phyloP scores from a whole-genome alignment of 257 asterid genomes.

The Coffea eugenioides region DNA sequence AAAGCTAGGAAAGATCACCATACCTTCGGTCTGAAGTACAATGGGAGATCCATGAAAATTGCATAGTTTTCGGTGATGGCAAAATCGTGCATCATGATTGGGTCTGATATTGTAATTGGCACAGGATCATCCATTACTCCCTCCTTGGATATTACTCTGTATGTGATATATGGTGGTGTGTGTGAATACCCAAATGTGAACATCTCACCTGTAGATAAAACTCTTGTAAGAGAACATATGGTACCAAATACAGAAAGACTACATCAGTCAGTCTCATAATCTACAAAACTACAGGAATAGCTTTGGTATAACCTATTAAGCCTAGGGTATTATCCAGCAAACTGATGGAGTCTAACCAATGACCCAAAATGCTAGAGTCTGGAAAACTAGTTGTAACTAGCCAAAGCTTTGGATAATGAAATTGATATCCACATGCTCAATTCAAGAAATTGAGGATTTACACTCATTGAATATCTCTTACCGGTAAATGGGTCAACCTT shows the following conservation, averaged over 20 bases:
- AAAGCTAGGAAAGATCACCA: conserved; percentile 9
- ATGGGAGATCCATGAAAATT: conserved; percentile 88
- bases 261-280: background rate
- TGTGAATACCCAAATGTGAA: conserved; percentile 92
- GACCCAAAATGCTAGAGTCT: background rate
- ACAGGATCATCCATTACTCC: conserved; percentile 94
- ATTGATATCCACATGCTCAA: background rate
- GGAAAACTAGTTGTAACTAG: background rate
- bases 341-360: background rate
- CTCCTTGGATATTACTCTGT: conserved; percentile 87
- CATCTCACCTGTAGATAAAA: conserved; percentile 77
- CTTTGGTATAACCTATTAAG: no score
- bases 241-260: conserved; percentile 1
- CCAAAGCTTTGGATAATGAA: background rate
- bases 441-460: background rate
- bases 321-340: background rate
- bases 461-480: conserved; percentile 24
- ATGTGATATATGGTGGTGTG: conserved; percentile 71
- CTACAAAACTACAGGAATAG: background rate
- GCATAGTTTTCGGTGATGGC: conserved; percentile 98
- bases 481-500: conserved; percentile 94
- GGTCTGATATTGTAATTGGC: conserved; percentile 75
- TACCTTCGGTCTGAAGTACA: conserved; percentile 84
- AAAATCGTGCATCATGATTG: conserved; percentile 97
- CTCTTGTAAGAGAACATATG: conserved; percentile 20